Evolutionary conservation across 495 filamentous ascomycete species (phyloP), one percentile per base, ranked within the genome.

Genomic region (Penicillium canariense): DNA sequence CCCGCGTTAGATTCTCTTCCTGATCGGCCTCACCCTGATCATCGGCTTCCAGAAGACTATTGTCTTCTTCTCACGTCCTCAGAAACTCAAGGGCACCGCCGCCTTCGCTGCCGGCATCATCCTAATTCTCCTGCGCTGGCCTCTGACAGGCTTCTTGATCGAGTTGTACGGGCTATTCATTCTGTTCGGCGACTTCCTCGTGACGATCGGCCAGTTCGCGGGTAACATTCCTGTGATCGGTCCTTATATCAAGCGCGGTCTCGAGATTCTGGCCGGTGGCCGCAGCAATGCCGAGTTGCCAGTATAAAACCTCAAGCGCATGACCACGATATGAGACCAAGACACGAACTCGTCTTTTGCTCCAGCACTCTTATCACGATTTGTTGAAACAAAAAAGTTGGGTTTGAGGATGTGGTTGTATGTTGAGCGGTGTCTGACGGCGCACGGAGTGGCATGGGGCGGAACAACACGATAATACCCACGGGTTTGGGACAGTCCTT

Each of bases 101-200:
- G 92, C 91, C 15, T 98, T 98, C 76, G 81, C 86, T 61, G 71
- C 76, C n/a, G 94, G 94, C 3, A 86, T 98, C 12, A 58, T 84
- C 26, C 80, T 97, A 48, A 97, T 98, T 66, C 76, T 97, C 12
- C 61, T 96, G 55, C 81, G 88, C 35, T 98, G 92, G 90, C 84
- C 94, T 1, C 70, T 97, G 17, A 82, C 90, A 48, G 94, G 94
- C 28, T 97, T 98, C 72, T 53, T 86, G 34, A 84, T 97, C 55
- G 94, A 98, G 74, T 72, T 91, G 7, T 97, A 96, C 71, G 94
- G 94, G 25, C 89, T 97, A 31, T 81, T 96, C 60, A 83, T 96
- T 25, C 77, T 98, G 40, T 98, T 98, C 76, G 92, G 93, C 18
- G 94, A 98, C 68, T 96, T 97, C 71, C 80, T 96, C 34, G 84